Evolutionary conservation across 306 rosid genomes (phyloP), one percentile per base, ranked within the genome.

Genomic region (Prunus armeniaca): DNA sequence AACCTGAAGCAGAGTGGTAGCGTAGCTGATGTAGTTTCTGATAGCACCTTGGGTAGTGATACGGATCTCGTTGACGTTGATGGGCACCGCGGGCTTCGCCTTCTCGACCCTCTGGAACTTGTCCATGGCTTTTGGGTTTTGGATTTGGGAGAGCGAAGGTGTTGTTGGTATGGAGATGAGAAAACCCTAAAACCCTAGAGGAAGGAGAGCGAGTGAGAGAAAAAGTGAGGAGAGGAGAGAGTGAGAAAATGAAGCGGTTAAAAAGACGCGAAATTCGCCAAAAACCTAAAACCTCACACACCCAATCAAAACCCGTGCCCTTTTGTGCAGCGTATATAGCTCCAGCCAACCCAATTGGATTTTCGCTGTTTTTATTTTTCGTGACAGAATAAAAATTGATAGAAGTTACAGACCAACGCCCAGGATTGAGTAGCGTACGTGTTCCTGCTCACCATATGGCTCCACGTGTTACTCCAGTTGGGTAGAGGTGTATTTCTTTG

Each of bases 21-120:
- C 98, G 76, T 94, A 94, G 74, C 93, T 91, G 94, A 94, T 94
- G 85, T 94, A 91, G 96, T 94, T 94, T 30, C 98, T 84, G 79
- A 94, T 94, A 47, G 92, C 97, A 75, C 98, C 98, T 75, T 94
- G 98, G 20, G 96, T 86, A 6, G 98, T 94, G 93, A 94, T 91
- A 24, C 98, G 88, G 90, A 92, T 89, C 88, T 92, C 97, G 71
- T 92, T 92, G 79, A 85, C 96, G 76, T 86, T 89, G 84, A 94
- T 90, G 27, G 98, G 97, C 46, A 88, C 82, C 52, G 91, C 97
- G 1, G 88, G 93, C 77, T 88, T 94, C 0, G 96, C 91, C 75
- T 87, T 94, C 80, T 94, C 95, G 8, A 94, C 98, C 74, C 89
- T 90, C 89, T 89, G 96, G 80, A 91, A 94, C 86, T 97, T 88